phyloP scores from a whole-genome alignment of 129 eudicot species.

The Flaveria bidentis region DNA sequence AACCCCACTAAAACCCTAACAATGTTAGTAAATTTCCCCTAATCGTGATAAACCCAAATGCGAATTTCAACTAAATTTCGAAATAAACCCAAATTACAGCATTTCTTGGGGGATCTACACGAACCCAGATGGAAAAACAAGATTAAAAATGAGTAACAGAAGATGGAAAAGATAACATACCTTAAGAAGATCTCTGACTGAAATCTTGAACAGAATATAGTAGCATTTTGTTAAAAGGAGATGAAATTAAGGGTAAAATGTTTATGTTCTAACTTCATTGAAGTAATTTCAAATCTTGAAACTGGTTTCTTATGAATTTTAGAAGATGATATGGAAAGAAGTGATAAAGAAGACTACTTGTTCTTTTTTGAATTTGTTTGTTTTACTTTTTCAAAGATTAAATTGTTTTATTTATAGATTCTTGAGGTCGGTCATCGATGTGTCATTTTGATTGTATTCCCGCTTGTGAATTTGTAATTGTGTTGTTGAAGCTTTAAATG shows the following conservation, averaged over 20 bases:
- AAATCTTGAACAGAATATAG: constrained; percentile 13
- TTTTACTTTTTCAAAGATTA: constrained; percentile 24
- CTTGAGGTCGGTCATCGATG: neutral
- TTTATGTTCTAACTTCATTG: constrained; percentile 3
- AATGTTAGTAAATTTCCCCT: neutral
- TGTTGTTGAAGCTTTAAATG: constrained; percentile 23
- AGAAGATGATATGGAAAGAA: neutral
- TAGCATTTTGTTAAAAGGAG: constrained; percentile 5
- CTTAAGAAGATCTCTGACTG: constrained; percentile 32
- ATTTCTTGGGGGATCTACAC: constrained; percentile 35
- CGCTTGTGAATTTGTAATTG: constrained; percentile 49
- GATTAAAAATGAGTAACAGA: neutral
- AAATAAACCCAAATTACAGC: constrained; percentile 10
- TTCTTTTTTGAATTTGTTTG: constrained; percentile 25
- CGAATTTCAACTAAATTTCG: neutral
- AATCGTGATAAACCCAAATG: constrained; percentile 5
- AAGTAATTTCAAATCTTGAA: constrained; percentile 8
- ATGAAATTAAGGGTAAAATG: neutral
- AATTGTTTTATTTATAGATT: constrained; percentile 8
- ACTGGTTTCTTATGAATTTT: constrained; percentile 16
- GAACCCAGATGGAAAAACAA: constrained; percentile 14
- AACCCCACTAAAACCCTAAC: constrained; percentile 29
- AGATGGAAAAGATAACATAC: constrained; percentile 31
- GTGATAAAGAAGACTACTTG: constrained; percentile 24
- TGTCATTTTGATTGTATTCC: constrained; percentile 49